Percentiles rank a stretch among this genome's conserved stretches.
phyloP scores from a whole-genome alignment of 2,329 filamentous ascomycete species.

The Niveomyces coronatus region DNA sequence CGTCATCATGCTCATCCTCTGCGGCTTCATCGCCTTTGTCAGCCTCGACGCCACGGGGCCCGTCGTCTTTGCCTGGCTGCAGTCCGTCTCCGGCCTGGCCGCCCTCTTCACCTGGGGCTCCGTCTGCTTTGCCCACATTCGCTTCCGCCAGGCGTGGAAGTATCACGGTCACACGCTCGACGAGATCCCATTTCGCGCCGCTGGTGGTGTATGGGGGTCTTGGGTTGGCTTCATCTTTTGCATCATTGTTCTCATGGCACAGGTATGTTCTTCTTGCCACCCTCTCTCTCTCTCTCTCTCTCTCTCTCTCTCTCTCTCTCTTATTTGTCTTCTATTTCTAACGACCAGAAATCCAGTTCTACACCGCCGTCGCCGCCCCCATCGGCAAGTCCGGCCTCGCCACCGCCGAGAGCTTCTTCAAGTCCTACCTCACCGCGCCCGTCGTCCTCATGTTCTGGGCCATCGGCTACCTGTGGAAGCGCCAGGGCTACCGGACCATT shows the following conservation, averaged over 20 bases:
- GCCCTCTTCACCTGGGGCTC: slow-evolving; percentile 61
- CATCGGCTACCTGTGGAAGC: slow-evolving; percentile 55
- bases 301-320: neutral
- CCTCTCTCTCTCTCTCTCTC: neutral
- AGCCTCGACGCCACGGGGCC: slow-evolving; percentile 33
- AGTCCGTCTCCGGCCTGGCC: slow-evolving; percentile 53
- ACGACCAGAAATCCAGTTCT: slow-evolving; percentile 28
- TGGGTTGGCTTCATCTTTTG: slow-evolving; percentile 51
- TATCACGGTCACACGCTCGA: slow-evolving; percentile 49
- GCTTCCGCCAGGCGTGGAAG: slow-evolving; percentile 56
- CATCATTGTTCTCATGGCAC: slow-evolving; percentile 43
- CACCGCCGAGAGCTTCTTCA: slow-evolving; percentile 43
- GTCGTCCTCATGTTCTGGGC: slow-evolving; percentile 47
- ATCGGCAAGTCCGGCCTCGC: slow-evolving; percentile 22
- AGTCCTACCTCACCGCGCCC: slow-evolving; percentile 42
- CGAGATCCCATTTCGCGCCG: slow-evolving; percentile 55
- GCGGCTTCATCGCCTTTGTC: slow-evolving; percentile 41
- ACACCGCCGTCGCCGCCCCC: slow-evolving; percentile 33
- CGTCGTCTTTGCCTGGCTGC: slow-evolving; percentile 54
- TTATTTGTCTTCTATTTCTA: neutral
- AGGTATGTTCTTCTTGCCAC: slow-evolving; percentile 26
- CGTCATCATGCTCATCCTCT: slow-evolving; percentile 34
- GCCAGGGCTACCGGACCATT: slow-evolving; percentile 46
- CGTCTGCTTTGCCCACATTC: slow-evolving; percentile 59
- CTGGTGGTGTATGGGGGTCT: slow-evolving; percentile 52